Percentiles rank a stretch among this genome's conserved stretches.
Evolutionary conservation across 2,329 filamentous ascomycete genomes (phyloP).

Genomic region (Aspergillus melleus): DNA sequence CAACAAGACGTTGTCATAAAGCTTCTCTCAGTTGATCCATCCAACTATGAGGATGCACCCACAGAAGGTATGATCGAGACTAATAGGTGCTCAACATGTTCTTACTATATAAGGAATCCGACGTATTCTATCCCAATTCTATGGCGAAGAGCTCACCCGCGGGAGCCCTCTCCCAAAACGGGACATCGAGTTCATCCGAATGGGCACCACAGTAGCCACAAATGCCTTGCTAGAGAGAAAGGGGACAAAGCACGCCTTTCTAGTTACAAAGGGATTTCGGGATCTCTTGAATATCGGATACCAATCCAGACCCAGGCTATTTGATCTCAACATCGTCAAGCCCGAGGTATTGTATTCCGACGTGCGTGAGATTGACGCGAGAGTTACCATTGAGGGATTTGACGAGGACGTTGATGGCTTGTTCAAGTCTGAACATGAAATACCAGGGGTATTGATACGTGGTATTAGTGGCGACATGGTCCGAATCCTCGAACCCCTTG

Average conservation of each 20-base stretch:
- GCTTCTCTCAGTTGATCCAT: slow-evolving; percentile 37
- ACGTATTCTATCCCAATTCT: slow-evolving; percentile 6
- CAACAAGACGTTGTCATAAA: slow-evolving; percentile 35
- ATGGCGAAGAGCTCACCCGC: slow-evolving; percentile 16
- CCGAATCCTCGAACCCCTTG: slow-evolving; percentile 63
- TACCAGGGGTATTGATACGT: slow-evolving; percentile 30
- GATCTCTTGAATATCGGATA: slow-evolving; percentile 87
- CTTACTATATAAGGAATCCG: slow-evolving; percentile 50
- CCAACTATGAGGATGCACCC: slow-evolving; percentile 55
- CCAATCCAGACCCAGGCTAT: slow-evolving; percentile 80
- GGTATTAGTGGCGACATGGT: slow-evolving; percentile 64
- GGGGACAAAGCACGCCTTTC: slow-evolving; percentile 77
- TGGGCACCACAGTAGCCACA: slow-evolving; percentile 89
- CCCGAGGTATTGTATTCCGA: slow-evolving; percentile 55
- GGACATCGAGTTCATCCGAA: slow-evolving; percentile 60
- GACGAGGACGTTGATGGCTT: slow-evolving; percentile 24
- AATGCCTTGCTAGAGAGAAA: slow-evolving; percentile 85
- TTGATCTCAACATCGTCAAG: slow-evolving; percentile 78
- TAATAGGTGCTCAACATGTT: neutral
- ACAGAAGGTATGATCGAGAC: slow-evolving; percentile 60
- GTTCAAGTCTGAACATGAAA: slow-evolving; percentile 17
- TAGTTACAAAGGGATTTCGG: slow-evolving; percentile 80
- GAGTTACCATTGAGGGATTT: slow-evolving; percentile 51
- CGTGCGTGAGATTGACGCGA: slow-evolving; percentile 25
- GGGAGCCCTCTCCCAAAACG: slow-evolving; percentile 16